These are phyloP conservation scores for Kurtzmaniella cleridarum DNA, from an alignment of 805 yeast species.

Conservation along the genomic window DNA sequence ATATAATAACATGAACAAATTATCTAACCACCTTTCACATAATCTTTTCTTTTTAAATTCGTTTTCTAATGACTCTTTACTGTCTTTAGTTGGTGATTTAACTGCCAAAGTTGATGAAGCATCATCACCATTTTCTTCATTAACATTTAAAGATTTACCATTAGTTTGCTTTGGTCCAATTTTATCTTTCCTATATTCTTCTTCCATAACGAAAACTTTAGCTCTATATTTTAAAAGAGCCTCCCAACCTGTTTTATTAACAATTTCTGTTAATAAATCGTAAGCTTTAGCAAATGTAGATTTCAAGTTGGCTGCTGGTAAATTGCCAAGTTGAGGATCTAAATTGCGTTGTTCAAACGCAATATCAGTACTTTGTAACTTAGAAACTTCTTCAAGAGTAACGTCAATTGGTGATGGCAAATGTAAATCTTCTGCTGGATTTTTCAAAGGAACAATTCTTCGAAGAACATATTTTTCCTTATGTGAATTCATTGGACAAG, in stretches of 20 bases:
- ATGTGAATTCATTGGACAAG: slow-evolving; percentile 77
- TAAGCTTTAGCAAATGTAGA: slow-evolving; percentile 42
- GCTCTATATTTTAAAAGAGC: slow-evolving; percentile 40
- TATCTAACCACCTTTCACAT: slow-evolving; percentile 73
- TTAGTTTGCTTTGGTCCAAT: slow-evolving; percentile 7
- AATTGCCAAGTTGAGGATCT: slow-evolving; percentile 53
- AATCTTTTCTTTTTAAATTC: slow-evolving; percentile 60
- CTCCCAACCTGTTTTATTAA: slow-evolving; percentile 42
- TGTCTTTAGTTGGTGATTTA: slow-evolving; percentile 4
- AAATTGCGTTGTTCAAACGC: slow-evolving; percentile 59
- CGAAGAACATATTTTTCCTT: slow-evolving; percentile 61
- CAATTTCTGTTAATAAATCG: slow-evolving; percentile 41
- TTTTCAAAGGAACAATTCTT: slow-evolving; percentile 50
- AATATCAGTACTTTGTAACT: slow-evolving; percentile 60
- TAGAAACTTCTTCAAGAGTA: slow-evolving; percentile 60
- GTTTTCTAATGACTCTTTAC: slow-evolving; percentile 15
- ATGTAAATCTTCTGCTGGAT: slow-evolving; percentile 52
- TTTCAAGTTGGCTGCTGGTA: slow-evolving; percentile 67
- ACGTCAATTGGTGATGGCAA: slow-evolving; percentile 76
- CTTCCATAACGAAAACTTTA: slow-evolving; percentile 45
- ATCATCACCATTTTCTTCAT: slow-evolving; percentile 7
- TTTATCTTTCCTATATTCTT: slow-evolving; percentile 39
- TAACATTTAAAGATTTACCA: slow-evolving; percentile 34
- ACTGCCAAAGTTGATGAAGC: slow-evolving; percentile 1
- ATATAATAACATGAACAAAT: slow-evolving; percentile 60